These are phyloP conservation scores for Gloeophyllum trabeum DNA, from an alignment of 768 basidiomycete genomes.

Conservation along the genomic window DNA sequence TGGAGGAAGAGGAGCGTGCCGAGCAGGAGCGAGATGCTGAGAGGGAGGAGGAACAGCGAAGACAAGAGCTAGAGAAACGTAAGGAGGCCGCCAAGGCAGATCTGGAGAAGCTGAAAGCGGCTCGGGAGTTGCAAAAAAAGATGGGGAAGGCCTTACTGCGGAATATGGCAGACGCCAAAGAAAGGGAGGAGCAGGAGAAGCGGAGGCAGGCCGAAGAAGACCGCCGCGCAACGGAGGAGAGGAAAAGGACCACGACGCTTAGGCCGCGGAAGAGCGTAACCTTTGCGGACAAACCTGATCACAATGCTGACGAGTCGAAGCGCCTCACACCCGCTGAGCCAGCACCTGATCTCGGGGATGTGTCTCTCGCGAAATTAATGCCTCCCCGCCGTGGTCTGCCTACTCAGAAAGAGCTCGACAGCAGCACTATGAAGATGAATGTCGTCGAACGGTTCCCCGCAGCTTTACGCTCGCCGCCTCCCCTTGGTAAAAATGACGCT, in stretches of 20 bases:
- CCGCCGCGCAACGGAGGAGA: constrained; percentile 14
- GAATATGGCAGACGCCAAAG: constrained; percentile 29
- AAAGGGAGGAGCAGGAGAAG: constrained; percentile 24
- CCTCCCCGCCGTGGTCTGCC: not conserved
- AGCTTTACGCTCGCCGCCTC: constrained; percentile 9
- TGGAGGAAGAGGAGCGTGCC: constrained; percentile 59
- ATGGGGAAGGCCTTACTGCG: constrained; percentile 63
- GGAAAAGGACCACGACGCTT: constrained; percentile 14
- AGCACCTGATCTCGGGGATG: not conserved
- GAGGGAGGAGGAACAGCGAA: constrained; percentile 27
- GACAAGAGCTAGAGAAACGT: constrained; percentile 38
- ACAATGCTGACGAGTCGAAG: constrained; percentile 11
- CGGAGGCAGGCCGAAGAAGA: constrained; percentile 19
- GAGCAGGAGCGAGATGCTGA: constrained; percentile 30
- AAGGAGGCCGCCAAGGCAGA: constrained; percentile 34
- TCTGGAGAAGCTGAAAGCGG: constrained; percentile 24
- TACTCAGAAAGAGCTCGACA: not conserved
- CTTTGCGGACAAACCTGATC: constrained; percentile 37
- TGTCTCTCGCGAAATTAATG: not conserved
- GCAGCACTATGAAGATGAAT: constrained; percentile 47
- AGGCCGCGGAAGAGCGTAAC: constrained; percentile 50
- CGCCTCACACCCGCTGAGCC: not conserved
- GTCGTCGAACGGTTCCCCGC: constrained; percentile 56
- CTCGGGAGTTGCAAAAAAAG: constrained; percentile 55
- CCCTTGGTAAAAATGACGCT: constrained; percentile 11